phyloP scores from a whole-genome alignment of 768 basidiomycete genomes.

The Xerocomus brunneocitrinus region DNA sequence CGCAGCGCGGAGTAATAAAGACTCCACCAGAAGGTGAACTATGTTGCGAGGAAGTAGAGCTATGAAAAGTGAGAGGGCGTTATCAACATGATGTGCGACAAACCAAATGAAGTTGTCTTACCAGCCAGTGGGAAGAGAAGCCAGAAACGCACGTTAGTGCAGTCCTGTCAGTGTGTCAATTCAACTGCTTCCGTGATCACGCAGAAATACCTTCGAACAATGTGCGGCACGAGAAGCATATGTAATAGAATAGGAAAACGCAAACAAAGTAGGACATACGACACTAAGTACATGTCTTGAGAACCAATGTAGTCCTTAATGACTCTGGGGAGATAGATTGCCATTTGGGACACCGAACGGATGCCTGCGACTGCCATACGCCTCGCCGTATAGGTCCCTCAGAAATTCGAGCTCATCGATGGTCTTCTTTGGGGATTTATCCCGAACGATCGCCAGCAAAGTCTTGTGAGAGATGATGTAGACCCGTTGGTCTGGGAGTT shows the following conservation, averaged over 20 bases:
- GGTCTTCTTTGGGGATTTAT: slow-evolving; percentile 16
- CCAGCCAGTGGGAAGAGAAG: no score
- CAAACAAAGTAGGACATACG: not conserved
- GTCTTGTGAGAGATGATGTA: slow-evolving; percentile 27
- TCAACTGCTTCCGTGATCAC: no score
- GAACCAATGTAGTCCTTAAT: not conserved
- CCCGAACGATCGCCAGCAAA: slow-evolving; percentile 22
- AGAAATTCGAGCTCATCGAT: slow-evolving; percentile 30
- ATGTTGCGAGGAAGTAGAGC: no score
- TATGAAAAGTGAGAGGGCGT: not conserved
- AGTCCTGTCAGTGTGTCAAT: no score
- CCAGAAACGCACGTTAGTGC: no score
- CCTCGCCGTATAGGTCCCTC: slow-evolving; percentile 19
- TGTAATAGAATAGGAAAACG: not conserved
- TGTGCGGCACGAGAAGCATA: no score
- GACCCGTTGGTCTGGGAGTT: slow-evolving; percentile 27
- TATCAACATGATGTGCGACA: no score
- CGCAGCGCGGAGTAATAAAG: not conserved
- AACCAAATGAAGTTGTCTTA: no score
- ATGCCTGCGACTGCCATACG: slow-evolving; percentile 6
- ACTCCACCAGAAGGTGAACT: no score
- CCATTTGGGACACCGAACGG: slow-evolving; percentile 6
- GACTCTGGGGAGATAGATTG: slow-evolving; percentile 6
- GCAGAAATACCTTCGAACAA: not conserved
- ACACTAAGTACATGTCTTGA: not conserved